These are phyloP conservation scores for Volvariella volvacea DNA, from an alignment of 1,284 basidiomycete species.

Conservation along the genomic window DNA sequence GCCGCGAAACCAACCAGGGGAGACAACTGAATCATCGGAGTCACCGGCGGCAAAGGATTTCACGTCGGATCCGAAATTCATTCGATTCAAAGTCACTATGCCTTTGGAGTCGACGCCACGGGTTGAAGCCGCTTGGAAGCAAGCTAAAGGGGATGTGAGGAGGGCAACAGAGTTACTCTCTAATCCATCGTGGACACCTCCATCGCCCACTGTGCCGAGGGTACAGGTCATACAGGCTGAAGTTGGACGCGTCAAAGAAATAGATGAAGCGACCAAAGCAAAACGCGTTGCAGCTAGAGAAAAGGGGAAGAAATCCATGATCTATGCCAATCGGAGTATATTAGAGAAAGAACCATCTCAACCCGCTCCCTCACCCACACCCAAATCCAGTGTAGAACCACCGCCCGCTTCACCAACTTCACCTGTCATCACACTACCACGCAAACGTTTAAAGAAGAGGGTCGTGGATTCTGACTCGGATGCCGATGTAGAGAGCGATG, in stretches of 20 bases:
- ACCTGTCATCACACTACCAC: constrained; percentile 28
- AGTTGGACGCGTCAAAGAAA: constrained; percentile 55
- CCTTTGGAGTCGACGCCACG: constrained; percentile 37
- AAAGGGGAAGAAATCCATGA: constrained; percentile 70
- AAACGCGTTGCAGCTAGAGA: constrained; percentile 56
- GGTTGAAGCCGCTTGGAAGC: constrained; percentile 58
- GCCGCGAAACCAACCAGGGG: constrained; percentile 38
- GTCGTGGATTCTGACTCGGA: constrained; percentile 69
- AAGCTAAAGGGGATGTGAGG: constrained; percentile 50
- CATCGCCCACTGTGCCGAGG: constrained; percentile 16
- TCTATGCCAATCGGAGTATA: constrained; percentile 59
- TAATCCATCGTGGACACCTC: constrained; percentile 49
- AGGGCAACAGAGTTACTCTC: constrained; percentile 51
- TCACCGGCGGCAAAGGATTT: constrained; percentile 18
- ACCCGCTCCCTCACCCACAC: constrained; percentile 24
- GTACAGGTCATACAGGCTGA: constrained; percentile 26
- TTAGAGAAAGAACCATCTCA: constrained; percentile 33
- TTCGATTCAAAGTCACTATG: constrained; percentile 54
- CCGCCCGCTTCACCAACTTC: constrained; percentile 22
- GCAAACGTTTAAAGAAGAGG: constrained; percentile 49
- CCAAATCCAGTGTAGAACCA: constrained; percentile 30
- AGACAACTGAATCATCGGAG: constrained; percentile 21
- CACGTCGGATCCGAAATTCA: constrained; percentile 39
- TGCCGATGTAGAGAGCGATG: constrained; percentile 22
- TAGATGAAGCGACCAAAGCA: constrained; percentile 63